These are phyloP conservation scores for Fusarium nygamai DNA, from an alignment of 2,329 filamentous ascomycete genomes.

Conservation along the genomic window DNA sequence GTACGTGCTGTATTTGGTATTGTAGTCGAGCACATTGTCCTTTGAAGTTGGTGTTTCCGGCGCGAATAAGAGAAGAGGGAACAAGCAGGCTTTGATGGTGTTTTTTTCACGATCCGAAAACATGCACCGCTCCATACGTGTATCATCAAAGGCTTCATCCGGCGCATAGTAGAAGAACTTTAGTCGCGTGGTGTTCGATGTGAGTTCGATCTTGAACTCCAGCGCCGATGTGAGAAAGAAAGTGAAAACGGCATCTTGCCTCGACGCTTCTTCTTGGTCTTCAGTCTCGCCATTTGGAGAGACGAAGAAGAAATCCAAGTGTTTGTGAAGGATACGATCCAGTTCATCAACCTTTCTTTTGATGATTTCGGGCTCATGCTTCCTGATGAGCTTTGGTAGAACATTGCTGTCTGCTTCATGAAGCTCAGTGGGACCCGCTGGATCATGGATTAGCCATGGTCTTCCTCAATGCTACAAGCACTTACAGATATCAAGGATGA, in stretches of 20 bases:
- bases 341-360: not conserved
- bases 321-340: not conserved
- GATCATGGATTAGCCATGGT: not conserved
- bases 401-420: not conserved
- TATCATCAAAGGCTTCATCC: not conserved
- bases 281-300: too few relatives aligned
- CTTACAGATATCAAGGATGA: not conserved
- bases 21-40: not conserved
- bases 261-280: not conserved
- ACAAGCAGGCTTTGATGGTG: not conserved
- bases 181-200: rapidly evolving
- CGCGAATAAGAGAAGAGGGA: not conserved
- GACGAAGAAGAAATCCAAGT: not conserved
- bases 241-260: not conserved
- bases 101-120: not conserved
- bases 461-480: not conserved
- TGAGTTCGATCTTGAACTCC: not conserved
- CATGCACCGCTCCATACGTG: not conserved
- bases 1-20: not conserved
- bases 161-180: not conserved
- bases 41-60: not conserved
- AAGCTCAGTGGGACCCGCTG: not conserved
- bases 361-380: not conserved
- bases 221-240: not conserved
- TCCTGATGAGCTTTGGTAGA: not conserved